These are phyloP conservation scores for Aspergillus novoparasiticus DNA, from an alignment of 2,329 filamentous ascomycete species.

Conservation along the genomic window DNA sequence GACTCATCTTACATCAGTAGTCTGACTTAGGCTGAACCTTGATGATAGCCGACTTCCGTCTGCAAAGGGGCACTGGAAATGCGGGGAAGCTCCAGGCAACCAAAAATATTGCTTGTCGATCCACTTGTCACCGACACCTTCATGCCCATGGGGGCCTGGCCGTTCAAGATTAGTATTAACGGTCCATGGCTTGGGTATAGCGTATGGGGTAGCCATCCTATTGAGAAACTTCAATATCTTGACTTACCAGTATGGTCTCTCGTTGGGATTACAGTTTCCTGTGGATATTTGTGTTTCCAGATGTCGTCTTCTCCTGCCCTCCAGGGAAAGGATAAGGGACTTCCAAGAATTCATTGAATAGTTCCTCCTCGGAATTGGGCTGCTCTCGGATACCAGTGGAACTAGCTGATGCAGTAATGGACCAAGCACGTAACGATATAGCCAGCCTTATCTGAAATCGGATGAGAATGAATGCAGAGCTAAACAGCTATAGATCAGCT, in stretches of 20 bases:
- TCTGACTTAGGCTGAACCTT: not conserved
- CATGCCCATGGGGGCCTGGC: not conserved
- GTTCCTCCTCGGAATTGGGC: not conserved
- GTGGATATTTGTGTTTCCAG: not conserved
- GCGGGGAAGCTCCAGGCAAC: slow-evolving; percentile 1
- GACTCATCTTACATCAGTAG: not conserved
- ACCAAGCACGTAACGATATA: not conserved
- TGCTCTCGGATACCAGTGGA: not conserved
- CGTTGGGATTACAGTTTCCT: not conserved
- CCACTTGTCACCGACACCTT: not conserved
- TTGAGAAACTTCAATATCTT: not conserved
- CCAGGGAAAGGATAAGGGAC: not conserved
- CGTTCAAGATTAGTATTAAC: not conserved
- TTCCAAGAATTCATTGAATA: not conserved
- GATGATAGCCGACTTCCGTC: not conserved
- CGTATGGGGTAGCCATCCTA: not conserved
- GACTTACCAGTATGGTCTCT: not conserved
- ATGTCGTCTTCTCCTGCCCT: not conserved
- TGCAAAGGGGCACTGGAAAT: not conserved
- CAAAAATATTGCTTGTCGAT: not conserved
- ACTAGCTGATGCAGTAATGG: not conserved
- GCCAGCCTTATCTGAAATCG: not conserved
- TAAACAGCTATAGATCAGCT: not conserved
- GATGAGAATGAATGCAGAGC: too few species aligned
- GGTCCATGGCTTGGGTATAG: not conserved